phyloP scores from a whole-genome alignment of 345 rosid species.

The Brassica rapa region DNA sequence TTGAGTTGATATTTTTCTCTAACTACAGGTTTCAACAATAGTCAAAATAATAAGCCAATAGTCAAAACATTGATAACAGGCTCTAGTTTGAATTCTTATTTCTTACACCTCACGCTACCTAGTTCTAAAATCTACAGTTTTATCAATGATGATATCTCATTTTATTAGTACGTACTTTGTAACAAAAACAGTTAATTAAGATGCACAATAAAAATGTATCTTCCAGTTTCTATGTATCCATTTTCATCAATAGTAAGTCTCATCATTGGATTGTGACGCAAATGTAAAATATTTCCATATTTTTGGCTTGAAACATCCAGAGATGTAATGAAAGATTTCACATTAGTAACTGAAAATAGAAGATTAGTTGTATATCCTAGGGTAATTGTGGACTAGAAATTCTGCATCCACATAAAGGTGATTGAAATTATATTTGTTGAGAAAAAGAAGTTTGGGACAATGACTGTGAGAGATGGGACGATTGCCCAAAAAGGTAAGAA shows the following conservation, averaged over 20 bases:
- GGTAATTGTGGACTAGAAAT: slow-evolving; percentile 18
- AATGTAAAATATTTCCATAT: slow-evolving; percentile 5
- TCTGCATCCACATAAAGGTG: slow-evolving; percentile 29
- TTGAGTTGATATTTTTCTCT: neutral
- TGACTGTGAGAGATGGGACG: slow-evolving; percentile 71
- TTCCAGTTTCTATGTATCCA: neutral
- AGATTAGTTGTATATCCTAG: neutral
- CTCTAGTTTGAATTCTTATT: neutral
- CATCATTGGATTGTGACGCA: neutral
- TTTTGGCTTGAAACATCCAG: slow-evolving; percentile 7
- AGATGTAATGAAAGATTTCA: neutral
- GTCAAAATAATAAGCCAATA: neutral
- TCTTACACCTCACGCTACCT: neutral
- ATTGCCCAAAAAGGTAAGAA: slow-evolving; percentile 57
- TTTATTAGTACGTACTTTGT: neutral
- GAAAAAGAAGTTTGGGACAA: slow-evolving; percentile 13
- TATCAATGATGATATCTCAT: neutral
- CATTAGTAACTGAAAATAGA: slow-evolving; percentile 6
- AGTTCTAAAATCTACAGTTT: neutral
- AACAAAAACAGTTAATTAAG: neutral
- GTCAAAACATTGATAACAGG: neutral
- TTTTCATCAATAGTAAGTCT: neutral
- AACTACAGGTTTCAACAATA: neutral
- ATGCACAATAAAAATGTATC: neutral
- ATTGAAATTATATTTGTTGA: slow-evolving; percentile 19